These are phyloP conservation scores for Leccinum subtestaceum DNA, from an alignment of 768 basidiomycete genomes.

Conservation along the genomic window DNA sequence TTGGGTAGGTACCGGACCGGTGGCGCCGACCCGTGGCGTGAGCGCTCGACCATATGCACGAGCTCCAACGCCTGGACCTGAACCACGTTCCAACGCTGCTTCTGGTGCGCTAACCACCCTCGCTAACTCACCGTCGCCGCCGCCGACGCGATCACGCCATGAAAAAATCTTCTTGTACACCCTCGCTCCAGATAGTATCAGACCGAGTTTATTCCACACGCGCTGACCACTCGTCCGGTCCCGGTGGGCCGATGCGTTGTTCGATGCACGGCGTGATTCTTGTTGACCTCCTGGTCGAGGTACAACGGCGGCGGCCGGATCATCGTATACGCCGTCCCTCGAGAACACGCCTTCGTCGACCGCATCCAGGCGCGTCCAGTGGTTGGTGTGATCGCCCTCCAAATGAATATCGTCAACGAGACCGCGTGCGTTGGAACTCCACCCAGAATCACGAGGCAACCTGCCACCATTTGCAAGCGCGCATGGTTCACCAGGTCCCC, in stretches of 20 bases:
- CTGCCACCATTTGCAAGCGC: neutral
- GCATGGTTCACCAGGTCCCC: neutral
- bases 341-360: neutral
- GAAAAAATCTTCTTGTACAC: constrained; percentile 6
- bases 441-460: neutral
- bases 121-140: neutral
- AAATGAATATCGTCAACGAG: neutral
- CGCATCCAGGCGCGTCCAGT: neutral
- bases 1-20: constrained; percentile 3
- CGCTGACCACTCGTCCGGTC: neutral
- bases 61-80: neutral
- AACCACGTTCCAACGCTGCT: neutral
- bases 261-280: neutral
- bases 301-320: constrained; percentile 16
- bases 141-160: constrained; percentile 11
- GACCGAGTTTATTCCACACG: constrained; percentile 2
- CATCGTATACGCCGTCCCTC: neutral
- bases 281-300: neutral
- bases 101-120: neutral
- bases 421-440: neutral
- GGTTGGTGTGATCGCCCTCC: neutral
- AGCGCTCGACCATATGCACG: neutral
- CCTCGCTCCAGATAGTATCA: constrained; percentile 2
- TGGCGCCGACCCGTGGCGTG: constrained; percentile 15
- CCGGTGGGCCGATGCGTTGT: neutral